Evolutionary conservation across 805 yeast genomes (phyloP).

Genomic region (Cephaloascus fragrans): DNA sequence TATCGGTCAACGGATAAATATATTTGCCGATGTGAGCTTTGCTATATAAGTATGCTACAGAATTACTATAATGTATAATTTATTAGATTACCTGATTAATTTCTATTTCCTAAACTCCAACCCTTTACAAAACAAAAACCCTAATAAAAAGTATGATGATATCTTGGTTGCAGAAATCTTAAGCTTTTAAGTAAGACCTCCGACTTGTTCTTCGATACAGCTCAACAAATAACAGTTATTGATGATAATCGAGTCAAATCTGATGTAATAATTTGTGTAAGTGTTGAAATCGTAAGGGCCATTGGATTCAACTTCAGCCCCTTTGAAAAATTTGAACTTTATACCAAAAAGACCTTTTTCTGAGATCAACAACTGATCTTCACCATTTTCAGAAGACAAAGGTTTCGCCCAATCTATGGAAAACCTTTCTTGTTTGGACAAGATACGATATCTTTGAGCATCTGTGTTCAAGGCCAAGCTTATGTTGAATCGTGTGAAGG

Average conservation of each 20-base stretch:
- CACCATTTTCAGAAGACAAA: not conserved
- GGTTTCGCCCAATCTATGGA: not conserved
- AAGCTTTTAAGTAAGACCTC: too few species aligned
- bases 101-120: too few species aligned
- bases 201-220: not conserved
- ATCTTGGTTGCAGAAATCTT: too few species aligned
- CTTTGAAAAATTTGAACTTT: not conserved
- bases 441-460: not conserved
- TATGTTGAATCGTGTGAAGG: not conserved
- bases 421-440: not conserved
- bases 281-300: not conserved
- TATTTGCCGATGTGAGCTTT: too few species aligned
- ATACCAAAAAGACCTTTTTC: not conserved
- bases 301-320: not conserved
- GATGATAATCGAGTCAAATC: not conserved
- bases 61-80: too few species aligned
- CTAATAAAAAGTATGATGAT: too few species aligned
- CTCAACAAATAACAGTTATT: not conserved
- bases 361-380: not conserved
- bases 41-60: too few species aligned
- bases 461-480: not conserved
- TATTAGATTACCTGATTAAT: too few species aligned
- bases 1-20: too few species aligned
- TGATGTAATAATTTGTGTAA: not conserved
- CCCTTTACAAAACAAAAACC: too few species aligned